A percentile compares a stretch with the other conserved stretches of the same genome.
These are phyloP conservation scores for Juncus effusus DNA, from an alignment of 176 grass and related monocot species.

Conservation along the genomic window DNA sequence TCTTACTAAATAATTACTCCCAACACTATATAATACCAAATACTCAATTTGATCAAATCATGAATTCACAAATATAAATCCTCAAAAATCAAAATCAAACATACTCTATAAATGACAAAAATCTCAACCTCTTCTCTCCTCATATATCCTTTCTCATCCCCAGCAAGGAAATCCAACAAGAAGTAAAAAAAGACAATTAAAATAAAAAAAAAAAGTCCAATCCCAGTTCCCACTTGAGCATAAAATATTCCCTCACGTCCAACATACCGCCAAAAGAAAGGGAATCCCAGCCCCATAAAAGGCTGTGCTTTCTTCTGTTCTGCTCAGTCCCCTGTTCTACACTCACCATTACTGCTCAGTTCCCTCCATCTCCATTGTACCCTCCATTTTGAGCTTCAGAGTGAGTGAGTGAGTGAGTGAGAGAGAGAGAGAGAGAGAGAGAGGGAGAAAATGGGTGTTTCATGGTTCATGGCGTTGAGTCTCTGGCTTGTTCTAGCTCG, in stretches of 20 bases:
- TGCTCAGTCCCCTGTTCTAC: constrained; percentile 18
- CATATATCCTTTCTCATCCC: neutral
- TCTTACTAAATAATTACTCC: too few species aligned
- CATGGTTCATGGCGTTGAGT: constrained; percentile 27
- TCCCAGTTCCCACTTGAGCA: neutral
- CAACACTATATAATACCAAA: too few species aligned
- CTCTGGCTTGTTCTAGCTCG: constrained; percentile 28
- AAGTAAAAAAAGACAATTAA: constrained; percentile 3
- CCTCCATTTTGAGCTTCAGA: neutral
- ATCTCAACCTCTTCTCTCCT: constrained; percentile 13
- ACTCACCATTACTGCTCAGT: constrained; percentile 9
- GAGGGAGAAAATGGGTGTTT: constrained; percentile 3
- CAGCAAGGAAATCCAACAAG: constrained; percentile 10
- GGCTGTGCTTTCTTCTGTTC: constrained; percentile 34
- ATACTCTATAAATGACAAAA: neutral
- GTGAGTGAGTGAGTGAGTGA: neutral
- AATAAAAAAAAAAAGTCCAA: too few species aligned
- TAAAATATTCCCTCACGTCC: constrained; percentile 33
- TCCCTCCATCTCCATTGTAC: neutral
- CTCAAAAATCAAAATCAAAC: neutral
- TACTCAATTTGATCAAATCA: too few species aligned
- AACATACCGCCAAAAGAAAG: constrained; percentile 69
- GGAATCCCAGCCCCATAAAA: constrained; percentile 71
- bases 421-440: neutral
- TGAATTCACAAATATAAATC: too few species aligned